phyloP scores from a whole-genome alignment of 2,329 filamentous ascomycete genomes.

The Cladosporium velox region DNA sequence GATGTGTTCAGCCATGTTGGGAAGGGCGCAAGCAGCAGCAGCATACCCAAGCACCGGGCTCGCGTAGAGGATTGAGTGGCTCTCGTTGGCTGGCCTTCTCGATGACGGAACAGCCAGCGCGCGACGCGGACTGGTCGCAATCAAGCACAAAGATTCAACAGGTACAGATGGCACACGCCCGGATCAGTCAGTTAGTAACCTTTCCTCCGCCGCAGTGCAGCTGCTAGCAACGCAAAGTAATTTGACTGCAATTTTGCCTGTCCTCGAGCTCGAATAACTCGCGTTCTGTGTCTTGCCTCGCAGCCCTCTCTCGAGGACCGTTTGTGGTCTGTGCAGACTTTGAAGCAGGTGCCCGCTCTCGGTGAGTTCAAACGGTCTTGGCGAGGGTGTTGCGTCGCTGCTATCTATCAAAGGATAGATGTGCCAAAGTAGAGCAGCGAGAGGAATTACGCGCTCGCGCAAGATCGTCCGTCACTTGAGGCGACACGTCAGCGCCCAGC shows the following conservation, averaged over 20 bases:
- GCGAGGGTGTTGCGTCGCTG: background rate
- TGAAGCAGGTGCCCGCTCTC: background rate
- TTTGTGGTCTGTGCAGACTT: constrained; percentile 8
- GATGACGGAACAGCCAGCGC: constrained; percentile 15
- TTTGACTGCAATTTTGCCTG: background rate
- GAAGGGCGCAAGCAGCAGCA: background rate
- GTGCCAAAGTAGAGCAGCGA: background rate
- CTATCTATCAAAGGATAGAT: background rate
- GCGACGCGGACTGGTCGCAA: background rate
- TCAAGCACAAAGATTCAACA: background rate
- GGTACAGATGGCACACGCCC: background rate
- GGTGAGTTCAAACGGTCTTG: background rate
- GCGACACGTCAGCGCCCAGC: background rate
- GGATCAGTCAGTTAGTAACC: background rate
- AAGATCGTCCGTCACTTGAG: background rate
- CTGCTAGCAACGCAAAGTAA: background rate
- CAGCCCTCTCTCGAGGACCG: background rate
- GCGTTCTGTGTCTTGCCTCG: constrained; percentile 11
- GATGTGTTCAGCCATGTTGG: constrained; percentile 8
- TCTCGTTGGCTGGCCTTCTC: background rate
- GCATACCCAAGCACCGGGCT: background rate
- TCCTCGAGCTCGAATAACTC: background rate
- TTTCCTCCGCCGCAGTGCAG: background rate
- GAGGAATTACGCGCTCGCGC: background rate
- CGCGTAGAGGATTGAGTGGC: background rate